Base-by-base conservation (phyloP, 305 asterid genomes). In the Plantago coronopus region DNA sequence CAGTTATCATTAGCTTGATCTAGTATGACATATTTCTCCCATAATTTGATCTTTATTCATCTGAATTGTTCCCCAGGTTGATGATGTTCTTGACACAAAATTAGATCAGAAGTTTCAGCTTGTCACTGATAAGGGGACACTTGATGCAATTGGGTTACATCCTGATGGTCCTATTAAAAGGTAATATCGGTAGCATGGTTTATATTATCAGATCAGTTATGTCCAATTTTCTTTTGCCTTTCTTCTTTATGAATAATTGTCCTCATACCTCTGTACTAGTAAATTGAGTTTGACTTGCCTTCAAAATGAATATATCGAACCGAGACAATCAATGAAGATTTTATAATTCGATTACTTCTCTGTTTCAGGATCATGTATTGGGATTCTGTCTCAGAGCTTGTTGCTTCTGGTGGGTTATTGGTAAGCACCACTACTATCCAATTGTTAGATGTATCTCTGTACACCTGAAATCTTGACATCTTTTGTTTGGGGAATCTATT, bases 131-230 rank as follows among this genome's bases (percentile, higher is more conserved):
- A 93, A 93, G 71, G 99, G 99, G 34, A 89, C 99, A 18, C 81
- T 93, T 62, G 99, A 93, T 77, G 99, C 99, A 51, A 85, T 89
- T 61, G 99, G 99, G 62, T 73, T 89, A 78, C 99, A 89, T 77
- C 95, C 99, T 54, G 99, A 89, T 81, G 99, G 99, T 64, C 85
- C 89, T 72, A 66, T 87, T 69, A 89, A 85, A 81, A 87, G 97
- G 99, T 89, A 51, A 63, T 48, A 29, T 42, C n/a, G n/a, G n/a
- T n/a, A n/a, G n/a, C n/a, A n/a, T n/a, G n/a, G n/a, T 40, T 44
- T 42, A 17, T 48, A 37, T 55, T 58, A 51, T 54, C 25, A 19
- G 14, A 27, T 27, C 31, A 27, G 2, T 27, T 27, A n/a, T n/a
- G 31, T 2, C 31, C 31, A 27, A 27, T 27, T 27, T 27, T 27